A percentile compares a stretch with the other conserved stretches of the same genome.
Evolutionary conservation across 805 yeast species (phyloP).

Genomic region (Nakazawaea wickerhamii): DNA sequence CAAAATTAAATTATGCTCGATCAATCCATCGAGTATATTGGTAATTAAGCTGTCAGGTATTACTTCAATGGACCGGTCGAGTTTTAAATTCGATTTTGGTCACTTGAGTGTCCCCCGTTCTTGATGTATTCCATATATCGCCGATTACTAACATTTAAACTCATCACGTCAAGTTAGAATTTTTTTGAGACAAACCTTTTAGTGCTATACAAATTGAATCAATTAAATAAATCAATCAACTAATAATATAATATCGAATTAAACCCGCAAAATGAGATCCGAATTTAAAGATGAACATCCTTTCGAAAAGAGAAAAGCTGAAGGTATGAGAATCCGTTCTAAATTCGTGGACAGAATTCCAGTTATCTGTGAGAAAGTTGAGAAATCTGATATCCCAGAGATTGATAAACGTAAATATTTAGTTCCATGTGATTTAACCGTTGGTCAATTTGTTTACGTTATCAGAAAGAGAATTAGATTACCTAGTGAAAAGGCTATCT

Average conservation of each 20-base stretch:
- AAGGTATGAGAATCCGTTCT: slow-evolving; percentile 83
- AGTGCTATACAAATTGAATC: too few relatives aligned
- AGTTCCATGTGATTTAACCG: slow-evolving; percentile 93
- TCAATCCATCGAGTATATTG: too few relatives aligned
- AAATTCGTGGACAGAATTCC: slow-evolving; percentile 92
- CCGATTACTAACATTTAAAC: too few relatives aligned
- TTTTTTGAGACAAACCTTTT: too few relatives aligned
- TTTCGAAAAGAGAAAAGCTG: slow-evolving; percentile 92
- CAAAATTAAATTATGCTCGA: too few relatives aligned
- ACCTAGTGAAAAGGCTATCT: slow-evolving; percentile 96
- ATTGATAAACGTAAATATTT: slow-evolving; percentile 96
- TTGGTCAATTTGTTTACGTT: slow-evolving; percentile 97
- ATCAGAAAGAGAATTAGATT: slow-evolving; percentile 93
- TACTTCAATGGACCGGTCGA: too few relatives aligned
- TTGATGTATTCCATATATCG: too few relatives aligned
- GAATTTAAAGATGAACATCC: slow-evolving; percentile 95
- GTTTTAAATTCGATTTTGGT: too few relatives aligned
- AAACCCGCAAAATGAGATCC: slow-evolving; percentile 82
- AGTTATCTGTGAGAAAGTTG: slow-evolving; percentile 95
- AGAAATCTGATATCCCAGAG: slow-evolving; percentile 91
- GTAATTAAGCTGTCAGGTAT: too few relatives aligned
- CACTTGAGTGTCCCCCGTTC: too few relatives aligned
- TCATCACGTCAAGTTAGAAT: too few relatives aligned
- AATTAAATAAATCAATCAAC: neutral
- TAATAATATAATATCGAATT: too few relatives aligned